phyloP scores from a whole-genome alignment of 441 rosid species.

The Pelargonium australe region DNA sequence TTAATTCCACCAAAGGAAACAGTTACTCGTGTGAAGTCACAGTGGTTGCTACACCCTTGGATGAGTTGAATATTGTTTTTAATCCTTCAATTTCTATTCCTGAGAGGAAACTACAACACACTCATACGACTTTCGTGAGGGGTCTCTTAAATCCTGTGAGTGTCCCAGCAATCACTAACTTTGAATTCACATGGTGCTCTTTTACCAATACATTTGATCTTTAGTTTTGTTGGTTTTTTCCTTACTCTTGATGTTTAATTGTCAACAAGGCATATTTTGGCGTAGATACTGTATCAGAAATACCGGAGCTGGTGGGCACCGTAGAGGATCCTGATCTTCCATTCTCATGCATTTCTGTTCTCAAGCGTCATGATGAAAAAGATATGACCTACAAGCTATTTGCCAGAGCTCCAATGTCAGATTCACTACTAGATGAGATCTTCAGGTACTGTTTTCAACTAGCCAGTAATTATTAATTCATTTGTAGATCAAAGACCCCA shows the following conservation, averaged over 20 bases:
- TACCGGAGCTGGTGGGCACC: conserved; percentile 76
- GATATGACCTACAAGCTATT: conserved; percentile 74
- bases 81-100: conserved; percentile 62
- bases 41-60: conserved; percentile 70
- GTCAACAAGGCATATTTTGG: conserved; percentile 65
- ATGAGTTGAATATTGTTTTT: conserved; percentile 61
- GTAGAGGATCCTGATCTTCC: conserved; percentile 71
- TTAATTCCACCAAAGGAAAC: conserved; percentile 61
- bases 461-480: background rate
- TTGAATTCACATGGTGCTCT: background rate
- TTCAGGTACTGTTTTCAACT: conserved; percentile 47
- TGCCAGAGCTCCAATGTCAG: conserved; percentile 56
- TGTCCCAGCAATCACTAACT: conserved; percentile 11
- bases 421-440: conserved; percentile 60
- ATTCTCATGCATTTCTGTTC: conserved; percentile 70
- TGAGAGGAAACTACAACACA: conserved; percentile 70
- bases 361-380: conserved; percentile 43
- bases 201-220: background rate
- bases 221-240: background rate
- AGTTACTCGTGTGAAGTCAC: conserved; percentile 58
- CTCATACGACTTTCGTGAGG: conserved; percentile 80
- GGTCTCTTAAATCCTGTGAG: conserved; percentile 84
- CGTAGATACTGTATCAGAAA: conserved; percentile 45
- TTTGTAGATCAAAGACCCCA: too few species aligned
- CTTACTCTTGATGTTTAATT: conserved; percentile 15